Evolutionary conservation across 331 rosid genomes (phyloP), one percentile per base, ranked within the genome.

Genomic region (Acacia concinna): DNA sequence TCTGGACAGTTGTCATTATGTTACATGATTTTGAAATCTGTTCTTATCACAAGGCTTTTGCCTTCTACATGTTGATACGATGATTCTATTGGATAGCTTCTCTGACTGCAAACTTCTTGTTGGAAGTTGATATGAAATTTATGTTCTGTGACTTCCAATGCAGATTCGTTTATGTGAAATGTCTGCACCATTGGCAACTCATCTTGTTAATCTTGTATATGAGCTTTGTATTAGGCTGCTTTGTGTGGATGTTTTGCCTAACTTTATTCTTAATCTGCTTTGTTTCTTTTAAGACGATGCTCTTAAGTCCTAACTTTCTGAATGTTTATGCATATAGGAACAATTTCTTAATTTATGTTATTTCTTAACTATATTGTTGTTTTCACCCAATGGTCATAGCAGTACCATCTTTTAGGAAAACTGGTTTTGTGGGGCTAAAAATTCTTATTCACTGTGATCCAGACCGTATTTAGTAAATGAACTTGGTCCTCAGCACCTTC

Each of bases 401-500:
- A 13, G 31, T 75, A 64, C 41, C 67, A 76, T 73, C 56, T 68
- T 60, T 73, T 80, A 65, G 59, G 38, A 74, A 75, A 57, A 34
- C 73, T 32, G 51, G 73, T 74, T 62, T 68, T 46, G 63, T 60
- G 37, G 63, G 72, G 79, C 86, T 84, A 52, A 78, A 57, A 60
- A 75, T 72, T 25, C 72, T 82, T 70, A 41, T 74, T 78, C 72
- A 75, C 51, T 91, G 79, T 83, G 84, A 71, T 87, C 68, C 92
- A 96, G 99, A 68, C 98, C 99, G 71, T 96, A 89, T 79, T 82
- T 96, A 23, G 89, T 96, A 59, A 96, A 96, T 77, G 97, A 96
- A 81, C 74, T 96, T 85, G 98, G 91, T 84, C 98, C 92, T 3
- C 99, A 96, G 56, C 86, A 96, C 86, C 99, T 96, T 82, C 99